These are phyloP conservation scores for Mesembryanthemum crystallinum DNA, from an alignment of 148 eudicot species.

Conservation along the genomic window DNA sequence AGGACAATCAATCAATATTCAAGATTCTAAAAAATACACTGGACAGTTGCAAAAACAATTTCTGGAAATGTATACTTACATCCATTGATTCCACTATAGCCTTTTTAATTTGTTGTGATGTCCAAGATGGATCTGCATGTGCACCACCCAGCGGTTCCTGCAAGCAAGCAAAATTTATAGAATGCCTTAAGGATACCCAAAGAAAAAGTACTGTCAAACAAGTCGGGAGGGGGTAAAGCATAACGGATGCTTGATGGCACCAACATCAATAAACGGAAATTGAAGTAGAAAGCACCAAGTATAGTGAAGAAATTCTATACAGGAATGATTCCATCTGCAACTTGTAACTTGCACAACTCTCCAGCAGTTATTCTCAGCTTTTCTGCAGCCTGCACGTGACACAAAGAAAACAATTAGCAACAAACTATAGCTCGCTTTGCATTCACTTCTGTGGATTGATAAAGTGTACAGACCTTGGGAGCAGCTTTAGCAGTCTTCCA, in stretches of 20 bases:
- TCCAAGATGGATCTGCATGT: conserved; percentile 84
- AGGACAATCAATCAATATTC: conserved; percentile 1
- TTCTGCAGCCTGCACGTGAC: conserved; percentile 66
- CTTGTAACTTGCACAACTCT: conserved; percentile 56
- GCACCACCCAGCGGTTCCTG: conserved; percentile 97
- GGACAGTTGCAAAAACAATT: not conserved
- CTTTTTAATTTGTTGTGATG: conserved; percentile 69
- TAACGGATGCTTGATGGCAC: not conserved
- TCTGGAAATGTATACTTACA: conserved; percentile 45
- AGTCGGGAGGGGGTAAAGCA: too few species aligned
- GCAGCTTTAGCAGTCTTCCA: conserved; percentile 80
- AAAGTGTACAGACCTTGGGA: conserved; percentile 53
- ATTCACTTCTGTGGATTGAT: conserved; percentile 9
- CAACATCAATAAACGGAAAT: not conserved
- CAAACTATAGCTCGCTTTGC: not conserved
- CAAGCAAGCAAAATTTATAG: too few species aligned
- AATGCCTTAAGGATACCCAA: too few species aligned
- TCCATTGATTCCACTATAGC: conserved; percentile 75
- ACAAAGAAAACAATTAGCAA: conserved; percentile 10
- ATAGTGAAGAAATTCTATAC: conserved; percentile 31
- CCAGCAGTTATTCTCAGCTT: conserved; percentile 69
- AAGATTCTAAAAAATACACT: too few species aligned
- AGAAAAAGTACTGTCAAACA: not conserved
- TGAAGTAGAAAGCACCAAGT: not conserved
- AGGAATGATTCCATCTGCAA: conserved; percentile 71